Evolutionary conservation across 1,139 yeast species (phyloP).

Genomic region (Suhomyces bribrorum): DNA sequence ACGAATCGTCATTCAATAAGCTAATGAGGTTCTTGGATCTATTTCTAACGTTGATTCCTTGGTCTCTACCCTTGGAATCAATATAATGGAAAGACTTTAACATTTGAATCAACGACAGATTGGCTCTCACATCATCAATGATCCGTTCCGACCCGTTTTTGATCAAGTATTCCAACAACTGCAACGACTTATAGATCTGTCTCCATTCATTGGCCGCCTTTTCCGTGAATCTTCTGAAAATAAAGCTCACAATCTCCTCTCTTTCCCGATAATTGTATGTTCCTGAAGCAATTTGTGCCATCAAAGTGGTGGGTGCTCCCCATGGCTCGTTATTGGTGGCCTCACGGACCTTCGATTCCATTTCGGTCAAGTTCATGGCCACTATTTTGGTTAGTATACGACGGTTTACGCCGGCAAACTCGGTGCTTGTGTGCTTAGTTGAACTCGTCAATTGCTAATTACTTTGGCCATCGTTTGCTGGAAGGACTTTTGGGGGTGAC

Average conservation of each 20-base stretch:
- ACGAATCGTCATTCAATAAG: constrained; percentile 73
- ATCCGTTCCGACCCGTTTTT: constrained; percentile 94
- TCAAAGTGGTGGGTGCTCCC: constrained; percentile 94
- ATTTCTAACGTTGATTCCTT: constrained; percentile 93
- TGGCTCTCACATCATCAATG: constrained; percentile 91
- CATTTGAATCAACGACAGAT: constrained; percentile 80
- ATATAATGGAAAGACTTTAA: constrained; percentile 91
- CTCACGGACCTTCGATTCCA: constrained; percentile 95
- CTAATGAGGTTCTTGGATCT: constrained; percentile 76
- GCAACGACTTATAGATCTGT: constrained; percentile 92
- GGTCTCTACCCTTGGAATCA: constrained; percentile 93
- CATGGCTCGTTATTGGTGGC: constrained; percentile 99
- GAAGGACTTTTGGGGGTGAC: constrained; percentile 22
- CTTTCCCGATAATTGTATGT: constrained; percentile 85
- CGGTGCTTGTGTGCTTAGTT: no score
- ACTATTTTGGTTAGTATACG: constrained; percentile 33
- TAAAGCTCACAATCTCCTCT: constrained; percentile 72
- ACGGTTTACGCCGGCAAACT: background rate
- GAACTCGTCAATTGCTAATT: background rate
- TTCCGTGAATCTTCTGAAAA: constrained; percentile 84
- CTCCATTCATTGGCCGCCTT: constrained; percentile 98
- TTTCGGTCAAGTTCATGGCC: constrained; percentile 90
- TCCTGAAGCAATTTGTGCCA: constrained; percentile 94
- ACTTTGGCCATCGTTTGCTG: background rate
- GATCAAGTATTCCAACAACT: constrained; percentile 83